Evolutionary conservation across 495 filamentous ascomycete species (phyloP).

Genomic region (Parmelia sp.): DNA sequence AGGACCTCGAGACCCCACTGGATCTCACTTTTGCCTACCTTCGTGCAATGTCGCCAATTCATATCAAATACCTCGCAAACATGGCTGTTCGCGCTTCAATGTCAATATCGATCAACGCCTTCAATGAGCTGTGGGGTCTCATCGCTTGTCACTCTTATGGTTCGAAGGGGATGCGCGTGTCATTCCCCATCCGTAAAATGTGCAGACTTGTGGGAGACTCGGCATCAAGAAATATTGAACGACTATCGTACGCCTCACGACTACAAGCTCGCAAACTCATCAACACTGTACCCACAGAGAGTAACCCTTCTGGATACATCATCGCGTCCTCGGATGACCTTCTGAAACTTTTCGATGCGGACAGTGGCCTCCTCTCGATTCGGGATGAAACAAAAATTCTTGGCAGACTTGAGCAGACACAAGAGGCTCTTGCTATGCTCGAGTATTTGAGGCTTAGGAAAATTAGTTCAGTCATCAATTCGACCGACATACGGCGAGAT

Average conservation of each 20-base stretch:
- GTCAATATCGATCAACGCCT: slow-evolving; percentile 88
- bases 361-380: slow-evolving; percentile 82
- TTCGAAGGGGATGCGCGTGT: slow-evolving; percentile 72
- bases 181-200: slow-evolving; percentile 89
- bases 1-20: slow-evolving; percentile 71
- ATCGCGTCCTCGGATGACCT: slow-evolving; percentile 86
- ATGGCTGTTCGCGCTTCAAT: slow-evolving; percentile 89
- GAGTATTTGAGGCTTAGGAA: slow-evolving; percentile 77
- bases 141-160: slow-evolving; percentile 86
- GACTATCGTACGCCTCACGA: slow-evolving; percentile 78
- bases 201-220: slow-evolving; percentile 86
- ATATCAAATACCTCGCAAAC: slow-evolving; percentile 82
- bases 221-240: slow-evolving; percentile 81
- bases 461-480: slow-evolving; percentile 69
- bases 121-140: slow-evolving; percentile 81
- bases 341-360: slow-evolving; percentile 77
- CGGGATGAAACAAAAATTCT: slow-evolving; percentile 82
- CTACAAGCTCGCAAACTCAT: slow-evolving; percentile 77
- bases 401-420: slow-evolving; percentile 65
- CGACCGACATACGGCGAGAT: slow-evolving; percentile 69
- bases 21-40: slow-evolving; percentile 84
- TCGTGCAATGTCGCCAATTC: slow-evolving; percentile 85
- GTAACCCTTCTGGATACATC: slow-evolving; percentile 87
- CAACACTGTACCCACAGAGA: slow-evolving; percentile 68
- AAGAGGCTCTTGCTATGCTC: slow-evolving; percentile 78